phyloP scores from a whole-genome alignment of 2,329 filamentous ascomycete species.

The Aspergillus sp. region DNA sequence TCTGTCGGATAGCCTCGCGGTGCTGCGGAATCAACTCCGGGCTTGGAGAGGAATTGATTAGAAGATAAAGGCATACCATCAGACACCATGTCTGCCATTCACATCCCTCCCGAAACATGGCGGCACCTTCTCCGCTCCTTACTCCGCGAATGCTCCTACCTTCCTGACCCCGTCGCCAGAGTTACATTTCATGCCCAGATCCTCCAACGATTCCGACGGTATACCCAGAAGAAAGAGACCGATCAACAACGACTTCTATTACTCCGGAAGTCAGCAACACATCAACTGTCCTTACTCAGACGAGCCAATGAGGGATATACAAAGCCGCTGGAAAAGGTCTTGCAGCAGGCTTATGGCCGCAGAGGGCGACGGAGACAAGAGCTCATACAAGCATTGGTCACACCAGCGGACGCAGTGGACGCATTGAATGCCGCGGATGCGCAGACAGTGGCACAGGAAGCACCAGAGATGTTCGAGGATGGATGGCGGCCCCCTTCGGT shows the following conservation, averaged over 20 bases:
- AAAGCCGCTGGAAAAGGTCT: conserved; percentile 53
- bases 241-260: conserved; percentile 21
- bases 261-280: conserved; percentile 29
- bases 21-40: no score
- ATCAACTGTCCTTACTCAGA: conserved; percentile 48
- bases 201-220: conserved; percentile 50
- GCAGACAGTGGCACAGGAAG: not conserved
- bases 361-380: conserved; percentile 55
- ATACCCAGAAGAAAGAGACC: conserved; percentile 30
- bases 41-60: no score
- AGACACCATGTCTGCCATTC: conserved; percentile 17
- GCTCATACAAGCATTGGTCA: conserved; percentile 44
- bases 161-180: conserved; percentile 60
- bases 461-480: conserved; percentile 19
- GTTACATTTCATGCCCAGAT: conserved; percentile 53
- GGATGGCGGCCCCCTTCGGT: conserved; percentile 39
- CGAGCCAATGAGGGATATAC: conserved; percentile 60
- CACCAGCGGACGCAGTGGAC: conserved; percentile 28
- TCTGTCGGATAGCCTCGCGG: not conserved
- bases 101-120: conserved; percentile 33
- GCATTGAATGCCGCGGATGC: conserved; percentile 3
- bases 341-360: conserved; percentile 60
- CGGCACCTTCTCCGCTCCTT: conserved; percentile 57
- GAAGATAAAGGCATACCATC: not conserved
- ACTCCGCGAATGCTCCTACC: conserved; percentile 61